Percentiles rank a stretch among this genome's conserved stretches.
phyloP scores from a whole-genome alignment of 805 yeast species.

The Kodamaea kaohsiungensis region DNA sequence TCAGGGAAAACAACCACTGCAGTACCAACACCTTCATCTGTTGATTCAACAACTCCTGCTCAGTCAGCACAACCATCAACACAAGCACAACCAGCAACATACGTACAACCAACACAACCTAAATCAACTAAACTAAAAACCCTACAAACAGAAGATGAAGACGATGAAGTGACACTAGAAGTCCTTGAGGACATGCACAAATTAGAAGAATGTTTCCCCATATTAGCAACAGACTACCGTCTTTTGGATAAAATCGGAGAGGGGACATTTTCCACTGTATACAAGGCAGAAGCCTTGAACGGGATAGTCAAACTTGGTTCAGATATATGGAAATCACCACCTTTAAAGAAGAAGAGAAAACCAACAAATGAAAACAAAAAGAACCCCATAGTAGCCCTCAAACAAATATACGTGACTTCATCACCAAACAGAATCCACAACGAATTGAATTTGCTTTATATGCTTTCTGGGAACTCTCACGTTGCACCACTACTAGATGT shows the following conservation, averaged over 20 bases:
- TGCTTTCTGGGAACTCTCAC: conserved; percentile 63
- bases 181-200: conserved; percentile 58
- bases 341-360: conserved; percentile 32
- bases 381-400: conserved; percentile 74
- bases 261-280: conserved; percentile 65
- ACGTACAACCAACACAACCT: no score
- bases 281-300: conserved; percentile 57
- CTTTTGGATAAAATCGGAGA: conserved; percentile 63
- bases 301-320: conserved; percentile 39
- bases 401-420: conserved; percentile 91
- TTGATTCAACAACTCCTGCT: no score
- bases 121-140: neutral
- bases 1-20: neutral
- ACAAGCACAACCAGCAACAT: neutral
- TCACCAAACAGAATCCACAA: conserved; percentile 90
- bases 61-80: no score
- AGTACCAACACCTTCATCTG: neutral
- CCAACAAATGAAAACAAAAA: conserved; percentile 21
- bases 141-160: conserved; percentile 23
- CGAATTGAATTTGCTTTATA: conserved; percentile 77
- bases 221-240: conserved; percentile 48
- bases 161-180: conserved; percentile 52
- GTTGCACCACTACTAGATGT: conserved; percentile 93
- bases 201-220: conserved; percentile 55
- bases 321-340: conserved; percentile 48